A percentile compares a stretch with the other conserved stretches of the same genome.
Conservation (phyloP, 2,329 filamentous ascomycete species). For the Apiospora saccharicola region DNA sequence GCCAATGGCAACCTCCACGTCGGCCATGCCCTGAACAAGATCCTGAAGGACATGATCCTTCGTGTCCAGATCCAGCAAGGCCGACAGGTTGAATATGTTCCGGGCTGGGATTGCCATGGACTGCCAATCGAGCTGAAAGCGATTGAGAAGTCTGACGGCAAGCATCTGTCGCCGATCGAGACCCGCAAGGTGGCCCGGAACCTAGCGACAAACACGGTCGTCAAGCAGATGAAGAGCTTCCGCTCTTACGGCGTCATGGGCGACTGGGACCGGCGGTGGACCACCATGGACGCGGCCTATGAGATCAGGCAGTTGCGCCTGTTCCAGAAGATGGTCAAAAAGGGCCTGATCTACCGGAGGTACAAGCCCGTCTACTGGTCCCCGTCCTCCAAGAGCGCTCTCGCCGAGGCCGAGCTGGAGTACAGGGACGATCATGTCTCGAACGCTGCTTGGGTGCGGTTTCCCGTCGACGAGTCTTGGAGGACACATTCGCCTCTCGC, state of each 20-base stretch:
- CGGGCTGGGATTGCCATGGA: conserved; percentile 98
- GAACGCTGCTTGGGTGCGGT: conserved; percentile 79
- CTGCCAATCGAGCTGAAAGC: conserved; percentile 97
- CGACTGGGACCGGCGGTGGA: conserved; percentile 80
- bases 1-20: conserved; percentile 92
- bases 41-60: conserved; percentile 92
- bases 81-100: conserved; percentile 79
- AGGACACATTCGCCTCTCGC: conserved; percentile 45
- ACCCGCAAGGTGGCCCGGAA: conserved; percentile 70
- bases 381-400: conserved; percentile 77
- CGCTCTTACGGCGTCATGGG: conserved; percentile 79
- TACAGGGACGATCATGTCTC: conserved; percentile 80
- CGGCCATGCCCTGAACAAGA: conserved; percentile 95
- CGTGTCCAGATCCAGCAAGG: conserved; percentile 82
- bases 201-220: conserved; percentile 73
- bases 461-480: conserved; percentile 66
- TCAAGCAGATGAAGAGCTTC: conserved; percentile 77
- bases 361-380: conserved; percentile 91
- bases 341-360: conserved; percentile 77
- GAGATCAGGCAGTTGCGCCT: conserved; percentile 78
- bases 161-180: conserved; percentile 58
- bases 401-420: conserved; percentile 86
- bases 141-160: conserved; percentile 61
- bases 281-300: conserved; percentile 79
- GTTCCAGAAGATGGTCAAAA: conserved; percentile 77